These are phyloP conservation scores for Cnidoscolus chayamansa DNA, from an alignment of 441 rosid genomes.

Conservation along the genomic window DNA sequence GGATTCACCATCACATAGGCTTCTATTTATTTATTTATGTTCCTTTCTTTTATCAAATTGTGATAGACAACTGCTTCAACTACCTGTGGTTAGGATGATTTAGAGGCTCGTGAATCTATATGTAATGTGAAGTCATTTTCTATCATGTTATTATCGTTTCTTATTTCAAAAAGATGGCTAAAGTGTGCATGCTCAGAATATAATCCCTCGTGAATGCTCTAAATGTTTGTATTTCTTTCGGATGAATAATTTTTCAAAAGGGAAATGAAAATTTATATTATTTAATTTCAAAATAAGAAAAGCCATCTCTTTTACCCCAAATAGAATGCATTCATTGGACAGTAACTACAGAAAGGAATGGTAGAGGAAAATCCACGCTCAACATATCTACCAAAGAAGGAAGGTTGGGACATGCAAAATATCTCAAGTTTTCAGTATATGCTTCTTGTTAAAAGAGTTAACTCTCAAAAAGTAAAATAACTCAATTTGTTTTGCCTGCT, in stretches of 20 bases:
- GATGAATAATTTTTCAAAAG: background rate
- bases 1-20: too few relatives aligned
- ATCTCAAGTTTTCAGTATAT: slow-evolving; percentile 7
- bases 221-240: background rate
- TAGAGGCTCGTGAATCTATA: too few relatives aligned
- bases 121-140: background rate
- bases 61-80: too few relatives aligned
- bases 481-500: slow-evolving; percentile 2
- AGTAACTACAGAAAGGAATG: slow-evolving; percentile 10
- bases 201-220: slow-evolving; percentile 10
- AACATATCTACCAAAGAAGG: background rate
- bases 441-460: background rate
- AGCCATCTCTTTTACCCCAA: background rate
- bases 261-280: background rate
- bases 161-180: background rate
- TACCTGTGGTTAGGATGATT: too few relatives aligned
- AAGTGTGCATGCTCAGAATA: background rate
- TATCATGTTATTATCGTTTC: background rate
- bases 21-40: too few relatives aligned
- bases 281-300: too few relatives aligned
- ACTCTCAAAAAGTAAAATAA: slow-evolving; percentile 17
- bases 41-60: too few relatives aligned
- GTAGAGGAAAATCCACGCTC: slow-evolving; percentile 8
- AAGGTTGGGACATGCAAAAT: slow-evolving; percentile 19
- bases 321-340: background rate